Evolutionary conservation across 75 land plant genomes (phyloP).

Genomic region (Cunninghamia lanceolata): DNA sequence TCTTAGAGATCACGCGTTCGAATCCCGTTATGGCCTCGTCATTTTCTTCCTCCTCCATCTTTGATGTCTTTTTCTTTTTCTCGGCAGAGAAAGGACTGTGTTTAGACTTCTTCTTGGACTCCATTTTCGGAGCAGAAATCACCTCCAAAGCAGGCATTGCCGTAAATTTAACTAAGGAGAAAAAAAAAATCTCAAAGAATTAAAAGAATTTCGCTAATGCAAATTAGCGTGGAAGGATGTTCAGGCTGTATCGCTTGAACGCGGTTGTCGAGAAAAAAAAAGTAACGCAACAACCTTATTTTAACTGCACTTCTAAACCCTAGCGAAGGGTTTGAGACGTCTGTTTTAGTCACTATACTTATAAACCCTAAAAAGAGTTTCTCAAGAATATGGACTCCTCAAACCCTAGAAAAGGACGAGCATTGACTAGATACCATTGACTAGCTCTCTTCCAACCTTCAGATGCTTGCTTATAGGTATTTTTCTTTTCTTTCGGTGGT

Average conservation of each 20-base stretch:
- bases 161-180: neutral
- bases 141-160: neutral
- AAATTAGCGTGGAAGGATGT: neutral
- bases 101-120: conserved; percentile 38
- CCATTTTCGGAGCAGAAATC: conserved; percentile 12
- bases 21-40: conserved; percentile 38
- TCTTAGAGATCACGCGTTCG: conserved; percentile 23
- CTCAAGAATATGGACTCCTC: neutral
- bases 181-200: neutral
- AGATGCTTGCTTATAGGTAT: too few species aligned
- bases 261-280: neutral
- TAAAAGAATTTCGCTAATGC: neutral
- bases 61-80: conserved; percentile 32
- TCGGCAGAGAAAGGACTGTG: conserved; percentile 3
- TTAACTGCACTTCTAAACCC: neutral
- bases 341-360: neutral
- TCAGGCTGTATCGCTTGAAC: neutral
- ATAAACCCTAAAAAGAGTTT: neutral
- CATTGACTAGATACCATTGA: neutral
- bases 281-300: neutral
- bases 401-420: neutral
- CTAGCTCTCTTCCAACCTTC: neutral
- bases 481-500: too few species aligned
- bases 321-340: neutral
- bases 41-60: conserved; percentile 19